phyloP scores from a whole-genome alignment of 257 asterid species.

The Thymus quinquecostatus region DNA sequence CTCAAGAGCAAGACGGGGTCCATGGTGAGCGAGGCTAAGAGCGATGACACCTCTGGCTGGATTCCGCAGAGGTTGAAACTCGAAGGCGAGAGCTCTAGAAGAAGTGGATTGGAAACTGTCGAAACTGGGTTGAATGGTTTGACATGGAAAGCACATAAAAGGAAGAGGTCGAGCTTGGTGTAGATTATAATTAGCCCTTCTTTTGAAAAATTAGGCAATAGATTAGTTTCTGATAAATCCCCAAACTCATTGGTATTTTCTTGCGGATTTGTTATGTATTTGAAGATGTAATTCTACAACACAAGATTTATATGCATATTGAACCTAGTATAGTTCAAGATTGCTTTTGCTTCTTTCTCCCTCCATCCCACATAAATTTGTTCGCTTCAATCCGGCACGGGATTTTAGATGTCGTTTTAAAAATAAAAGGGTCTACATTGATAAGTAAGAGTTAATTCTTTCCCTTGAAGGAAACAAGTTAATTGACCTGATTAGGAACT shows the following conservation, averaged over 20 bases:
- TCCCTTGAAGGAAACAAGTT: too few species aligned
- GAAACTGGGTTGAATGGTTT: slow-evolving; percentile 54
- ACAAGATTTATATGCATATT: slow-evolving; percentile 15
- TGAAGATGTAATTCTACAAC: slow-evolving; percentile 28
- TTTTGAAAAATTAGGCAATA: slow-evolving; percentile 25
- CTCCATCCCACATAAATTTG: too few species aligned
- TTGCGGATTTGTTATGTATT: slow-evolving; percentile 26
- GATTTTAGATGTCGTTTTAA: too few species aligned
- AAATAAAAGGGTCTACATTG: too few species aligned
- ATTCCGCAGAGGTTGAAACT: slow-evolving; percentile 45
- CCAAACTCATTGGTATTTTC: slow-evolving; percentile 19
- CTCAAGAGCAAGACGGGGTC: slow-evolving; percentile 49
- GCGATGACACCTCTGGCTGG: slow-evolving; percentile 52
- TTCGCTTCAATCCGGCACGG: too few species aligned
- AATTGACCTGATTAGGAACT: too few species aligned
- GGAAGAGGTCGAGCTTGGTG: slow-evolving; percentile 78
- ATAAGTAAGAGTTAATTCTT: too few species aligned
- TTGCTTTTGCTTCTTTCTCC: neutral
- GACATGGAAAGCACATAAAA: slow-evolving; percentile 79
- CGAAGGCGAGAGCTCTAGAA: slow-evolving; percentile 57
- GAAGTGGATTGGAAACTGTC: slow-evolving; percentile 39
- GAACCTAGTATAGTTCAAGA: neutral
- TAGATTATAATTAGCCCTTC: slow-evolving; percentile 30
- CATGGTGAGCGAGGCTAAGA: slow-evolving; percentile 53
- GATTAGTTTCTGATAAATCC: slow-evolving; percentile 25